Evolutionary conservation across 192 early-diverging fungal genomes (phyloP).

Genomic region (Lunasporangiospora selenospora): DNA sequence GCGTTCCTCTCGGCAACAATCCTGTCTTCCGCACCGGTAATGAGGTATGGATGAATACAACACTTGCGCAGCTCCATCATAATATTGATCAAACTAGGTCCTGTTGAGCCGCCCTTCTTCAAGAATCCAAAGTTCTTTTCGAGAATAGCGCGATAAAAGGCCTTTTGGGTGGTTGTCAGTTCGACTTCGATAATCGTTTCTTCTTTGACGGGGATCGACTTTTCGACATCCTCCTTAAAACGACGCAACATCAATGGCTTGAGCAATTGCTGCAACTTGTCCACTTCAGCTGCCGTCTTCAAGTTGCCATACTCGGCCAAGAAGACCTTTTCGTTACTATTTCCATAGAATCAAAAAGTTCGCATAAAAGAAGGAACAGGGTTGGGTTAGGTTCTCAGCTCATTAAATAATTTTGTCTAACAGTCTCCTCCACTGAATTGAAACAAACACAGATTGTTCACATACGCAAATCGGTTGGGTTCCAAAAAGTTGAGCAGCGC

Average conservation of each 20-base stretch:
- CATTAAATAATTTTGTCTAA: background rate
- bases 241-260: constrained; percentile 89
- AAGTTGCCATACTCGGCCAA: constrained; percentile 75
- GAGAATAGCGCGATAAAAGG: constrained; percentile 86
- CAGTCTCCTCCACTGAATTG: background rate
- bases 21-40: constrained; percentile 83
- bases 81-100: constrained; percentile 77
- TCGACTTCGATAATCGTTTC: constrained; percentile 93
- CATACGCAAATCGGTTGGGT: constrained; percentile 71
- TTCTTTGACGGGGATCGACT: constrained; percentile 88
- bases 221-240: constrained; percentile 92
- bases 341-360: no score
- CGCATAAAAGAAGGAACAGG: background rate
- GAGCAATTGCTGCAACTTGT: constrained; percentile 75
- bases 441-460: background rate
- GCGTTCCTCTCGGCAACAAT: constrained; percentile 75
- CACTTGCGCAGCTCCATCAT: constrained; percentile 94
- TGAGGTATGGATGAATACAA: constrained; percentile 88
- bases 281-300: constrained; percentile 76
- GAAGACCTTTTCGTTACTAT: constrained; percentile 73
- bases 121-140: constrained; percentile 87
- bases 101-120: constrained; percentile 70
- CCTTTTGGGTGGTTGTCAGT: constrained; percentile 84
- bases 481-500: constrained; percentile 86
- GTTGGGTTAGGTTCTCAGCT: background rate